phyloP scores from a whole-genome alignment of 176 grass and related monocot genomes.

The Musa itinerans region DNA sequence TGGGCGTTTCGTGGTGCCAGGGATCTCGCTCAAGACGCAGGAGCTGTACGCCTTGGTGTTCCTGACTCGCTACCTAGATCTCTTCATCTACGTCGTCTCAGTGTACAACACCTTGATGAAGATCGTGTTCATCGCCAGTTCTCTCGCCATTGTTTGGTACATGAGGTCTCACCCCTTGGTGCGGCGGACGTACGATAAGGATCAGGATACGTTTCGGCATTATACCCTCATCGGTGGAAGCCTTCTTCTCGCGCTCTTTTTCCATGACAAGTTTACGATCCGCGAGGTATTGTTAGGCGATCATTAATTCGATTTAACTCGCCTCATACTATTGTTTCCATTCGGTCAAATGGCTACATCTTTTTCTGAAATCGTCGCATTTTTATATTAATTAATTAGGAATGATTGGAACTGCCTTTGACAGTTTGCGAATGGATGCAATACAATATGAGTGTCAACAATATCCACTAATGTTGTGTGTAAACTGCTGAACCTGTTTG shows the following conservation, averaged over 20 bases:
- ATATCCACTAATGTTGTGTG: no score
- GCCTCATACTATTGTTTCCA: background rate
- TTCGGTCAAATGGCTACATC: background rate
- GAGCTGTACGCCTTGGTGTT: conserved; percentile 91
- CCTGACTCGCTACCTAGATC: conserved; percentile 77
- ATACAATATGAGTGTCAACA: no score
- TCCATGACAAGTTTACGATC: conserved; percentile 69
- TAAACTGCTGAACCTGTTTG: no score
- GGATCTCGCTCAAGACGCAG: conserved; percentile 92
- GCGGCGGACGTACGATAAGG: conserved; percentile 73
- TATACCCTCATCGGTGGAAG: conserved; percentile 26
- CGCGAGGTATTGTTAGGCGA: conserved; percentile 48
- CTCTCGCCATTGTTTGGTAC: conserved; percentile 89
- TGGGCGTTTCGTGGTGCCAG: conserved; percentile 22
- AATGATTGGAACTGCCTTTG: background rate
- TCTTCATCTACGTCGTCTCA: conserved; percentile 77
- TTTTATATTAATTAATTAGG: background rate
- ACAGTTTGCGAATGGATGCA: background rate
- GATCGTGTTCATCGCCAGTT: conserved; percentile 72
- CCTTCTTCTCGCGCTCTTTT: conserved; percentile 48
- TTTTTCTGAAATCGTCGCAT: background rate
- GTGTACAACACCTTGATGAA: conserved; percentile 95
- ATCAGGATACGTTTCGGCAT: conserved; percentile 85
- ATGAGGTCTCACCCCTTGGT: conserved; percentile 72
- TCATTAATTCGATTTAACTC: background rate